Evolutionary conservation across 2,329 filamentous ascomycete species (phyloP).

Genomic region (Alternaria arbusti): DNA sequence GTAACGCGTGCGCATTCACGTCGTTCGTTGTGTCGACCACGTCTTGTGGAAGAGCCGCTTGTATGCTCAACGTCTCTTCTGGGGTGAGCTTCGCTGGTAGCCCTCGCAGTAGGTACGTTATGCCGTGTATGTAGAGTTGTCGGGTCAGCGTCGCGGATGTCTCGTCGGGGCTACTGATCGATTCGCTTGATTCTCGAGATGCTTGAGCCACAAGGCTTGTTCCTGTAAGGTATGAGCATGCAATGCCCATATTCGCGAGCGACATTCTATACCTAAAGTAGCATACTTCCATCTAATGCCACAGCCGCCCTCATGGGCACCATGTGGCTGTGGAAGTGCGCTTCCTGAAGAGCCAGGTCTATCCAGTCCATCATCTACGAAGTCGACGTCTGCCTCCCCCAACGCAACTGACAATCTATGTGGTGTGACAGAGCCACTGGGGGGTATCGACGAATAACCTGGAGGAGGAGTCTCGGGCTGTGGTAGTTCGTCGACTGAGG

Average conservation of each 20-base stretch:
- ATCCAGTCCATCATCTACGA: constrained; percentile 35
- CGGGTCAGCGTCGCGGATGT: constrained; percentile 59
- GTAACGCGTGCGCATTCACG: constrained; percentile 21
- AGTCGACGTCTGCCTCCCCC: constrained; percentile 29
- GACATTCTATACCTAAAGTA: constrained; percentile 51
- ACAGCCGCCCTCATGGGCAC: constrained; percentile 38
- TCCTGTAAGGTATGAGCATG: constrained; percentile 43
- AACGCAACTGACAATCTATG: constrained; percentile 21
- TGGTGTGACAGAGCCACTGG: constrained; percentile 29
- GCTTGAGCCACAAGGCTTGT: constrained; percentile 56
- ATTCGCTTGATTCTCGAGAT: constrained; percentile 52
- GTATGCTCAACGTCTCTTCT: constrained; percentile 61
- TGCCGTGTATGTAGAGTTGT: constrained; percentile 68
- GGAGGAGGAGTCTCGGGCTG: constrained; percentile 48
- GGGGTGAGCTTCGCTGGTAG: constrained; percentile 64
- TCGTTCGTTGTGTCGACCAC: constrained; percentile 22
- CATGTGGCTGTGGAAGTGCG: constrained; percentile 24
- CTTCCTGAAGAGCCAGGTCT: constrained; percentile 28
- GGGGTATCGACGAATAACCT: constrained; percentile 37
- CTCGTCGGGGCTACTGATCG: constrained; percentile 34
- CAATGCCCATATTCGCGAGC: not conserved
- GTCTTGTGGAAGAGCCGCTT: constrained; percentile 56
- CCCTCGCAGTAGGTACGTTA: constrained; percentile 69
- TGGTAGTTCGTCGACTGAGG: constrained; percentile 23
- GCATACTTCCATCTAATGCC: constrained; percentile 61